Conservation (phyloP, 1,139 yeast genomes). For the Yamadazyma blattariae region DNA sequence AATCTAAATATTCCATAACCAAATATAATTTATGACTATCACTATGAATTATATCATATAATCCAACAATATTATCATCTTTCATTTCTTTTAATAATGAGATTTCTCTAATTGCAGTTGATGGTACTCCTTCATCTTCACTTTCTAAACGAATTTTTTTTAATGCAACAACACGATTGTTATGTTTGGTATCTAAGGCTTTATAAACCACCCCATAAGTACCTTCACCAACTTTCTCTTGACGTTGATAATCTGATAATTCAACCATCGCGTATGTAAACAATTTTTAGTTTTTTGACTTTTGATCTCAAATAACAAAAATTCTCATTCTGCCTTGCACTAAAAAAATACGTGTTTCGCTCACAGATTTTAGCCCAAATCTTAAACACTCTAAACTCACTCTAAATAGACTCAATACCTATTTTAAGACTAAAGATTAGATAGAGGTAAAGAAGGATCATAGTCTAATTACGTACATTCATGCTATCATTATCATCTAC, state of each 20-base stretch:
- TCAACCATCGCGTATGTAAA: constrained; percentile 59
- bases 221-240: constrained; percentile 97
- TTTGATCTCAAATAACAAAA: too few relatives aligned
- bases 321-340: too few relatives aligned
- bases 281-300: not conserved
- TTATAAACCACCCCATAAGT: constrained; percentile 98
- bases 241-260: constrained; percentile 83
- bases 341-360: not conserved
- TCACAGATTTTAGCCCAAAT: too few relatives aligned
- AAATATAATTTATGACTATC: constrained; percentile 91
- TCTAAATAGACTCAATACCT: too few relatives aligned
- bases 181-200: constrained; percentile 86
- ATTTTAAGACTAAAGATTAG: too few relatives aligned
- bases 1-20: constrained; percentile 89
- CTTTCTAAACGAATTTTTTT: constrained; percentile 94
- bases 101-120: constrained; percentile 96
- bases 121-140: constrained; percentile 98
- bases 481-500: too few relatives aligned
- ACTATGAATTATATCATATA: constrained; percentile 95
- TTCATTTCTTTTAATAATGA: constrained; percentile 89
- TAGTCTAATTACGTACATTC: too few relatives aligned
- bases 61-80: constrained; percentile 86
- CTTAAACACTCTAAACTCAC: too few relatives aligned
- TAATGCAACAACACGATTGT: constrained; percentile 88
- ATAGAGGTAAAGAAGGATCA: too few relatives aligned